phyloP scores from a whole-genome alignment of 2,329 filamentous ascomycete genomes.

The Colletotrichum sidae region DNA sequence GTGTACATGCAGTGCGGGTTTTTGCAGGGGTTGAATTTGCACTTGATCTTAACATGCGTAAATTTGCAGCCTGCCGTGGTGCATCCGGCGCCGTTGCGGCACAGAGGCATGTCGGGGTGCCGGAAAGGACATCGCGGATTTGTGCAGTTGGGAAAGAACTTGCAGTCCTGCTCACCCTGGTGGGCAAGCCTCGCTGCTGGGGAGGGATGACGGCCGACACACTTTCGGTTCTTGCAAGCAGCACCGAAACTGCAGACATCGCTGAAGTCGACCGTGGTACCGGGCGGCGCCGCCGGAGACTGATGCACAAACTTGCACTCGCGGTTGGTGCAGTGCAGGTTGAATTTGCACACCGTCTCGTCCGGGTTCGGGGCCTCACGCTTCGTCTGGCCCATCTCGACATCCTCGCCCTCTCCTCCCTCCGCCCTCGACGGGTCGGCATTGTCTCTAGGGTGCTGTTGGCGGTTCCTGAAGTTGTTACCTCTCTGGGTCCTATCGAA shows the following conservation, averaged over 20 bases:
- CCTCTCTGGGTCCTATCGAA: constrained; percentile 79
- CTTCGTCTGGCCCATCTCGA: constrained; percentile 69
- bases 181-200: constrained; percentile 84
- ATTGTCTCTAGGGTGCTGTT: constrained; percentile 52
- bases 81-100: constrained; percentile 92
- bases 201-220: constrained; percentile 90
- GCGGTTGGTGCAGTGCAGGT: constrained; percentile 86
- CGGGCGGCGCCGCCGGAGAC: constrained; percentile 87
- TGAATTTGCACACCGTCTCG: constrained; percentile 87
- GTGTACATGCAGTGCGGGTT: constrained; percentile 91
- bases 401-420: constrained; percentile 65
- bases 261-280: constrained; percentile 79
- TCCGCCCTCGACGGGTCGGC: constrained; percentile 43
- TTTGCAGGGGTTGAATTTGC: constrained; percentile 91
- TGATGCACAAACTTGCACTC: constrained; percentile 96
- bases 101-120: constrained; percentile 87
- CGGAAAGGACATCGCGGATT: constrained; percentile 90
- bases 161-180: constrained; percentile 87
- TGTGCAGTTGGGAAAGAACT: constrained; percentile 91
- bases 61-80: constrained; percentile 86
- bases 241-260: constrained; percentile 87
- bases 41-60: constrained; percentile 85
- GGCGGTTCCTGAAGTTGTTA: constrained; percentile 63
- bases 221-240: constrained; percentile 96
- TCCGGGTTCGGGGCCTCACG: constrained; percentile 68